Percentiles rank a stretch among this genome's conserved stretches.
These are phyloP conservation scores for Poa annua DNA, from an alignment of 176 grass and related monocot species.

Conservation along the genomic window DNA sequence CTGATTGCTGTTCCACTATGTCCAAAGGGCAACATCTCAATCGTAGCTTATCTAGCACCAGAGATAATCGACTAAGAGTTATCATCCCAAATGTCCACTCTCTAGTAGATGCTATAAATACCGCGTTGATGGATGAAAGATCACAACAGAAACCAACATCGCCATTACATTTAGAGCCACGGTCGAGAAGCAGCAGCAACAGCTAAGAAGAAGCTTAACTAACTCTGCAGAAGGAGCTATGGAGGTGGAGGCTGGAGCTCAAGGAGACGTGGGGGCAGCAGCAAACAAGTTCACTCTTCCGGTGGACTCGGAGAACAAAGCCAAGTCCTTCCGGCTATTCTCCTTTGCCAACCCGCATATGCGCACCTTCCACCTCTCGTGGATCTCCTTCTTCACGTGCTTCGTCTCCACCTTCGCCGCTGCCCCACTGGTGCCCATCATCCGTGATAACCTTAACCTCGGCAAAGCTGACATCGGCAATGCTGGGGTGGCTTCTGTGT, in stretches of 20 bases:
- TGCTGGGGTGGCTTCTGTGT: conserved; percentile 84
- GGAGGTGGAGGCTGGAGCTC: too few species aligned
- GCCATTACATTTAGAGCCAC: too few species aligned
- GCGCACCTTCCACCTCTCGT: background rate
- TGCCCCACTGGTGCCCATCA: conserved; percentile 59
- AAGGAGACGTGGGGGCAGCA: too few species aligned
- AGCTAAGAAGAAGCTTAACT: too few species aligned
- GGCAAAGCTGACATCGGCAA: conserved; percentile 83
- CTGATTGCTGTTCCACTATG: background rate
- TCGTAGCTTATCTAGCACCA: background rate
- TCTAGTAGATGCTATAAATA: too few species aligned
- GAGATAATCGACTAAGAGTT: too few species aligned
- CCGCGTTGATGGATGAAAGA: too few species aligned
- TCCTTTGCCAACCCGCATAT: conserved; percentile 15
- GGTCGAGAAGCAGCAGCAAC: too few species aligned
- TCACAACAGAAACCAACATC: too few species aligned
- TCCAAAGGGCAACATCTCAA: background rate
- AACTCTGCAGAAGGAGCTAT: too few species aligned
- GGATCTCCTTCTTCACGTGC: background rate
- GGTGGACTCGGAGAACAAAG: background rate
- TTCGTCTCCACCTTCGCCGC: background rate
- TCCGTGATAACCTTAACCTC: conserved; percentile 74
- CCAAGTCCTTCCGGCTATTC: conserved; percentile 18
- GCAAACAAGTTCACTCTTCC: background rate
- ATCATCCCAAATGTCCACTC: too few species aligned